Evolutionary conservation across 306 rosid species (phyloP).

Genomic region (Alnus rubra): DNA sequence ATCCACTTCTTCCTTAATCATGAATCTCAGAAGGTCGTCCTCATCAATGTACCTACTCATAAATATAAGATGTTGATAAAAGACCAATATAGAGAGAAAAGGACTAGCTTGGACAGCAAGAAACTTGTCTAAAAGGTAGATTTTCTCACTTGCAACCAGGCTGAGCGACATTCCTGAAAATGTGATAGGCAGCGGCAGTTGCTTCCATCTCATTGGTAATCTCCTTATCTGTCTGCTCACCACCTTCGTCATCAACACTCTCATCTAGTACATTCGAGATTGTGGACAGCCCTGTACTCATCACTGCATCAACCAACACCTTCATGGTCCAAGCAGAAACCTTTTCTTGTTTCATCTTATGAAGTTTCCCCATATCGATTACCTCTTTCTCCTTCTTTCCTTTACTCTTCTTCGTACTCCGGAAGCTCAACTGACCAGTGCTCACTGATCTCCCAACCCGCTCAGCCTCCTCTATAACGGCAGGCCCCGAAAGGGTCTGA

Average conservation of each 20-base stretch:
- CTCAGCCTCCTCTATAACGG: constrained; percentile 69
- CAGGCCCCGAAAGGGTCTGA: constrained; percentile 74
- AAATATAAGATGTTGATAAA: constrained; percentile 11
- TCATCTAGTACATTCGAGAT: constrained; percentile 64
- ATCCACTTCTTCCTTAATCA: constrained; percentile 83
- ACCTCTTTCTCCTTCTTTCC: constrained; percentile 47
- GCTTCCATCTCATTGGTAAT: constrained; percentile 96
- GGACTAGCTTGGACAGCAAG: neutral
- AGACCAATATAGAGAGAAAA: constrained; percentile 3
- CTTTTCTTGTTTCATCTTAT: constrained; percentile 77
- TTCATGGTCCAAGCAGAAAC: constrained; percentile 98
- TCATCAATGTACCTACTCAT: constrained; percentile 68
- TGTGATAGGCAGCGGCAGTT: constrained; percentile 66
- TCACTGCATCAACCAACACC: constrained; percentile 77
- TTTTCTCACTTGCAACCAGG: constrained; percentile 64
- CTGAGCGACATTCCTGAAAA: constrained; percentile 73
- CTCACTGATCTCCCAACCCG: constrained; percentile 45
- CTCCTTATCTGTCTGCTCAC: constrained; percentile 59
- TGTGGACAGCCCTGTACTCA: constrained; percentile 78
- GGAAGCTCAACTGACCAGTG: constrained; percentile 66
- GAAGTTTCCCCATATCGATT: constrained; percentile 73
- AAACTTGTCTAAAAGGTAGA: constrained; percentile 9
- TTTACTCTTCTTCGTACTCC: constrained; percentile 50
- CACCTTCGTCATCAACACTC: constrained; percentile 45
- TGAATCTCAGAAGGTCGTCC: constrained; percentile 70